Evolutionary conservation across 768 basidiomycete species (phyloP).

Genomic region (Termitomyces sp.): DNA sequence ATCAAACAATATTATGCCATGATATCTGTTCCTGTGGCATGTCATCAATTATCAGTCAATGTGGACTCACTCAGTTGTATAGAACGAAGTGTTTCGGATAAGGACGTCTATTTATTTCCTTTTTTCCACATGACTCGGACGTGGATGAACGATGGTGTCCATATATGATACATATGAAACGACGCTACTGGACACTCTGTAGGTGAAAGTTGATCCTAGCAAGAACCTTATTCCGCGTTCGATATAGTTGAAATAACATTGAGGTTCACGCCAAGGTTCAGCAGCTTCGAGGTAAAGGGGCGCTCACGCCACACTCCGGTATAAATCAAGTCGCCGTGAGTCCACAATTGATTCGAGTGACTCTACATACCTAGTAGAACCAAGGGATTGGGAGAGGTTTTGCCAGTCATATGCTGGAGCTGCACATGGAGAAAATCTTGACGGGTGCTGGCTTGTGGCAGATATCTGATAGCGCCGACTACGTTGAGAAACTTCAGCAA

Average conservation of each 20-base stretch:
- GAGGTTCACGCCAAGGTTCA: background rate
- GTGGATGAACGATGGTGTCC: background rate
- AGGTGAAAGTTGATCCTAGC: background rate
- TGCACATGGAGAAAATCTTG: background rate
- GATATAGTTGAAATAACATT: background rate
- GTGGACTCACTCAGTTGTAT: background rate
- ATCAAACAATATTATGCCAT: background rate
- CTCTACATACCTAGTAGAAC: too few species aligned
- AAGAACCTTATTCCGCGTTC: background rate
- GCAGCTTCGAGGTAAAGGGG: background rate
- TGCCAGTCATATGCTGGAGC: too few species aligned
- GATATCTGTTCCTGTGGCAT: background rate
- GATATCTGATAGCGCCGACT: too few species aligned
- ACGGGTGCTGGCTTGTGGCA: background rate
- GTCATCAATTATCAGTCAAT: background rate
- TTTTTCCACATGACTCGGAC: background rate
- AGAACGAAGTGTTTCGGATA: background rate
- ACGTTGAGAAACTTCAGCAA: too few species aligned
- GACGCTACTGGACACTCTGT: background rate
- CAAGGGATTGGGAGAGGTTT: too few species aligned
- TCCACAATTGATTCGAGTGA: too few species aligned
- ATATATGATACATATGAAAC: background rate
- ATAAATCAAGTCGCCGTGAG: background rate
- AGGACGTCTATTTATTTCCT: background rate
- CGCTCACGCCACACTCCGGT: constrained; percentile 1